Conservation (phyloP, 495 filamentous ascomycete species). For the Penicillium bovifimosum region DNA sequence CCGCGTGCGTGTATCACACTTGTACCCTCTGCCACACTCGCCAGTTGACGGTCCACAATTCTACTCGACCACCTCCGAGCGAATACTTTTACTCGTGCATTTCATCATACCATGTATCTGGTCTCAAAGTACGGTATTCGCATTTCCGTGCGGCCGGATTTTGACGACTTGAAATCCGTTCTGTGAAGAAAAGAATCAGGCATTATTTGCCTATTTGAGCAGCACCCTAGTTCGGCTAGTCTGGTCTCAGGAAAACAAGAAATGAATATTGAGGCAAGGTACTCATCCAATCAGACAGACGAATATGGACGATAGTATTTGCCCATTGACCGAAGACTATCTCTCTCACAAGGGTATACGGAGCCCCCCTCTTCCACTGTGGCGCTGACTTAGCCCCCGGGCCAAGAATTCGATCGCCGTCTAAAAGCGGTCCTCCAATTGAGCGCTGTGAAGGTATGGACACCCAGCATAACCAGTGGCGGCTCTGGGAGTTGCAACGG, state of each 20-base stretch:
- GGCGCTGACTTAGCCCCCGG: too few species aligned
- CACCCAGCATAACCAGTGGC: too few species aligned
- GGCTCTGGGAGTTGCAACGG: too few species aligned
- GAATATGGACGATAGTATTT: neutral
- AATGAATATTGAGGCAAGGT: neutral
- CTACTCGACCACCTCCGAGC: too few species aligned
- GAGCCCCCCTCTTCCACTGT: too few species aligned
- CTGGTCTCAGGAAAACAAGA: too few species aligned
- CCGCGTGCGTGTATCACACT: conserved; percentile 1
- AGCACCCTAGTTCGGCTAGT: neutral
- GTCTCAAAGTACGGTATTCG: conserved; percentile 4
- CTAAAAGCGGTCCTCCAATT: too few species aligned
- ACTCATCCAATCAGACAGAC: neutral
- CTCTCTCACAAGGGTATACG: too few species aligned
- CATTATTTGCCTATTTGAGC: neutral
- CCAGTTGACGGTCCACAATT: neutral
- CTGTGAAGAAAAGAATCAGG: too few species aligned
- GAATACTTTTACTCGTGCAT: neutral
- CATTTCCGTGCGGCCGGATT: neutral
- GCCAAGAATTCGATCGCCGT: too few species aligned
- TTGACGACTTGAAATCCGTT: too few species aligned
- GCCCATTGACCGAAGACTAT: neutral
- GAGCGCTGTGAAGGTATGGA: too few species aligned
- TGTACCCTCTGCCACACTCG: neutral
- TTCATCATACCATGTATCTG: neutral